A percentile compares a stretch with the other conserved stretches of the same genome.
Conservation (phyloP, 495 filamentous ascomycete species). For the Talaromyces nanjingensis region DNA sequence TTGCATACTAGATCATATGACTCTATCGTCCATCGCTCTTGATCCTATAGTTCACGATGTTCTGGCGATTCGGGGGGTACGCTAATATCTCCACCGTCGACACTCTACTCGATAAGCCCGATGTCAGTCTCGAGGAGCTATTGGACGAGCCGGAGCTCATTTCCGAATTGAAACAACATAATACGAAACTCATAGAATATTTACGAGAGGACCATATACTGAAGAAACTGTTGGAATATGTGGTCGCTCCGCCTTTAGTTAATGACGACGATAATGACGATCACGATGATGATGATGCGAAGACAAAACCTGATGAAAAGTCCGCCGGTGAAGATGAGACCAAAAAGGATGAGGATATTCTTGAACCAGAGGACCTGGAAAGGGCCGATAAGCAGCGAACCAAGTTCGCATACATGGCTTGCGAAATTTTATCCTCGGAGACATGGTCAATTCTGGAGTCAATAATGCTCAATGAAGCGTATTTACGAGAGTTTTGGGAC, state of each 20-base stretch:
- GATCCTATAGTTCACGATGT: slow-evolving; percentile 64
- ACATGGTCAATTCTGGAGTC: slow-evolving; percentile 94
- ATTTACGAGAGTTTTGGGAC: slow-evolving; percentile 80
- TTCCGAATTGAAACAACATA: slow-evolving; percentile 96
- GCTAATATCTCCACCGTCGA: slow-evolving; percentile 94
- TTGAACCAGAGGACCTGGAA: slow-evolving; percentile 55
- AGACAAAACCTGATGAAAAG: slow-evolving; percentile 35
- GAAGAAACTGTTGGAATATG: slow-evolving; percentile 82
- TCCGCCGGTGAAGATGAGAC: slow-evolving; percentile 27
- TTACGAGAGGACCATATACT: slow-evolving; percentile 82
- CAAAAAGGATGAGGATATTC: slow-evolving; percentile 33
- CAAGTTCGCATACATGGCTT: slow-evolving; percentile 85
- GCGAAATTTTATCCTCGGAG: slow-evolving; percentile 91
- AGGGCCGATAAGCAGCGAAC: slow-evolving; percentile 79
- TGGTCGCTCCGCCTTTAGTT: slow-evolving; percentile 66
- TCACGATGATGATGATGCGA: slow-evolving; percentile 44
- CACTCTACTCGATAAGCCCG: slow-evolving; percentile 88
- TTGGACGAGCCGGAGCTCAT: slow-evolving; percentile 93
- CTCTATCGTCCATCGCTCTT: slow-evolving; percentile 20
- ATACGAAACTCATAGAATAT: slow-evolving; percentile 95
- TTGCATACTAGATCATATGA: slow-evolving; percentile 18
- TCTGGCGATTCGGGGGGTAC: slow-evolving; percentile 98
- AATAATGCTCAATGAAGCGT: slow-evolving; percentile 72
- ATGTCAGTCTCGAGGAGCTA: slow-evolving; percentile 91
- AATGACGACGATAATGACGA: slow-evolving; percentile 58